These are phyloP conservation scores for Ophiostoma angusticollis DNA, from an alignment of 2,329 filamentous ascomycete species.

Conservation along the genomic window DNA sequence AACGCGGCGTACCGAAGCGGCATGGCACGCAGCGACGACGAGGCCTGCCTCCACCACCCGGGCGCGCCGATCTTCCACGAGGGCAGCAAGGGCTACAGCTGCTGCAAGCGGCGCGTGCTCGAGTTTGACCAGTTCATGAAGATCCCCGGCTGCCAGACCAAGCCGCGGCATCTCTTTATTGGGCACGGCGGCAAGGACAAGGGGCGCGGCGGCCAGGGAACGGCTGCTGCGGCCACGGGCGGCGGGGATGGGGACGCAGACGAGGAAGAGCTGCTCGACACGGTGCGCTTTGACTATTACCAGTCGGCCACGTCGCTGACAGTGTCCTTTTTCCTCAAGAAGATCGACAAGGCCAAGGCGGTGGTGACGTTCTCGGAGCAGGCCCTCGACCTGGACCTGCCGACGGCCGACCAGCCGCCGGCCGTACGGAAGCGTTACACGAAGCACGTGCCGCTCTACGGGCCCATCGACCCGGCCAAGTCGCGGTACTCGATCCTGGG, in stretches of 20 bases:
- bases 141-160: constrained; percentile 80
- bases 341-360: constrained; percentile 74
- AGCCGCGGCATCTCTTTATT: constrained; percentile 71
- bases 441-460: constrained; percentile 62
- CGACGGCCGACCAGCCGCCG: constrained; percentile 70
- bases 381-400: constrained; percentile 63
- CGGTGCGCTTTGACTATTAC: constrained; percentile 83
- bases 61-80: constrained; percentile 92
- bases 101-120: constrained; percentile 87
- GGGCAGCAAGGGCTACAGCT: constrained; percentile 94
- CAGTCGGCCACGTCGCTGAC: constrained; percentile 79
- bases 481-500: constrained; percentile 72
- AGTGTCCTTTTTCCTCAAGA: constrained; percentile 89
- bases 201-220: constrained; percentile 13
- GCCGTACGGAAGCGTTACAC: constrained; percentile 60
- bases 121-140: constrained; percentile 98
- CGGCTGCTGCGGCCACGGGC: constrained; percentile 8
- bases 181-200: constrained; percentile 55
- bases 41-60: constrained; percentile 79
- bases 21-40: constrained; percentile 46
- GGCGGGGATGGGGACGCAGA: constrained; percentile 16
- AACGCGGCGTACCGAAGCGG: constrained; percentile 51
- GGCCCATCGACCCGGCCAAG: constrained; percentile 59
- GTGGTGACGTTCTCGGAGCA: constrained; percentile 55
- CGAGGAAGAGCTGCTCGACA: constrained; percentile 65